Conservation (phyloP, 768 basidiomycete species). For the Lactarius vividus region DNA sequence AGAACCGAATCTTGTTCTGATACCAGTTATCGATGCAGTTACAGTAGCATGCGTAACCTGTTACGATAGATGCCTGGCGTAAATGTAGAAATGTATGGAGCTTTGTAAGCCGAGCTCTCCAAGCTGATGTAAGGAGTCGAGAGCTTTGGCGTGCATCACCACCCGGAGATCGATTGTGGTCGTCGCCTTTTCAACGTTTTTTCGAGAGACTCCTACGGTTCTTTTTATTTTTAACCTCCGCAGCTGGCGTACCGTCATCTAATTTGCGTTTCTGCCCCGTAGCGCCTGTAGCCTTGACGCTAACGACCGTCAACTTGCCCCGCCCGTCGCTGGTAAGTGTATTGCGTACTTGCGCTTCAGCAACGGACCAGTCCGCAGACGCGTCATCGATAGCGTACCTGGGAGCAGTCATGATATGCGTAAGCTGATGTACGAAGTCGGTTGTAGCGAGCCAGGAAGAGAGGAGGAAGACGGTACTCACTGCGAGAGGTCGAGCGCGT, state of each 20-base stretch:
- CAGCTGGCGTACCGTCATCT: constrained; percentile 36
- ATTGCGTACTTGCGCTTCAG: constrained; percentile 67
- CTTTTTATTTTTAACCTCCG: constrained; percentile 38
- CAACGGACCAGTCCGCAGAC: constrained; percentile 68
- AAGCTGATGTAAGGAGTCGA: background rate
- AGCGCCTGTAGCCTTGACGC: constrained; percentile 52
- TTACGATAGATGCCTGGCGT: no score
- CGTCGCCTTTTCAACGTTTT: constrained; percentile 3
- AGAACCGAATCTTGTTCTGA: background rate
- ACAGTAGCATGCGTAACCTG: no score
- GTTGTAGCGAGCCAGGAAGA: constrained; percentile 5
- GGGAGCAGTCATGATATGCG: constrained; percentile 14
- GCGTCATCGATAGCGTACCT: constrained; percentile 76
- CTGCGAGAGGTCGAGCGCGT: constrained; percentile 84
- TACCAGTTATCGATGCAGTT: background rate
- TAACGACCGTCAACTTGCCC: constrained; percentile 69
- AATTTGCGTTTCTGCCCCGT: constrained; percentile 59
- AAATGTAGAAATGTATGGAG: background rate
- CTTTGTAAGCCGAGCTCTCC: background rate
- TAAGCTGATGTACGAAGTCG: constrained; percentile 16
- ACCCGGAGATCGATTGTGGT: background rate
- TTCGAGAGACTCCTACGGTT: constrained; percentile 18
- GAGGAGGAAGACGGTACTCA: constrained; percentile 43
- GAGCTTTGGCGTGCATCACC: background rate
- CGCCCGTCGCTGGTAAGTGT: constrained; percentile 32